Conservation (phyloP, 2,329 filamentous ascomycete species). For the Westerdykella sp. region DNA sequence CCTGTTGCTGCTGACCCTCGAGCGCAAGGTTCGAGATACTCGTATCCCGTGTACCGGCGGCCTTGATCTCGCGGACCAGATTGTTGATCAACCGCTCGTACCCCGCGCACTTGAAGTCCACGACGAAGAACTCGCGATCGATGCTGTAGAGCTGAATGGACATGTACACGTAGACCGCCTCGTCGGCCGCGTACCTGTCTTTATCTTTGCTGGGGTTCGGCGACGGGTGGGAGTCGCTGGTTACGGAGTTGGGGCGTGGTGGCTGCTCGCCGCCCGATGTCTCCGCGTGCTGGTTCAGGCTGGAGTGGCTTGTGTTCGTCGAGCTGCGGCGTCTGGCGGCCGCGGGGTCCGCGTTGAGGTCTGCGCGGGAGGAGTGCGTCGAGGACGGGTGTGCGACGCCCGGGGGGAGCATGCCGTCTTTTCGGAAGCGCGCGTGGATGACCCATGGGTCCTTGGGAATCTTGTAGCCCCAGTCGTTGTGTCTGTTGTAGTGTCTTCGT, state of each 20-base stretch:
- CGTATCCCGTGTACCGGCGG: conserved; percentile 8
- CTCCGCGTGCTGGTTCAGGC: conserved; percentile 14
- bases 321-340: conserved; percentile 24
- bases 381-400: conserved; percentile 46
- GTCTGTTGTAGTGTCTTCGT: conserved; percentile 39
- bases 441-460: conserved; percentile 95
- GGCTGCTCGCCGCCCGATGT: not conserved
- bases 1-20: not conserved
- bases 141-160: conserved; percentile 68
- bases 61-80: conserved; percentile 38
- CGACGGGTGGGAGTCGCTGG: conserved; percentile 31
- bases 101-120: conserved; percentile 97
- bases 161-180: conserved; percentile 85
- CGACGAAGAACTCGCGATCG: conserved; percentile 85
- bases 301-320: conserved; percentile 27
- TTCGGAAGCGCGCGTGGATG: conserved; percentile 82
- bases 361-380: conserved; percentile 44
- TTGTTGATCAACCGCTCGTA: conserved; percentile 74
- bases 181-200: conserved; percentile 34
- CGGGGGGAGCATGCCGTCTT: conserved; percentile 63
- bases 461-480: conserved; percentile 60
- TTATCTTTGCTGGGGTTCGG: conserved; percentile 9
- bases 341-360: conserved; percentile 36
- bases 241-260: conserved; percentile 9
- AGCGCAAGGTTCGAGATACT: conserved; percentile 16